These are phyloP conservation scores for Yamadazyma blattariae DNA, from an alignment of 1,139 yeast genomes.

Conservation along the genomic window DNA sequence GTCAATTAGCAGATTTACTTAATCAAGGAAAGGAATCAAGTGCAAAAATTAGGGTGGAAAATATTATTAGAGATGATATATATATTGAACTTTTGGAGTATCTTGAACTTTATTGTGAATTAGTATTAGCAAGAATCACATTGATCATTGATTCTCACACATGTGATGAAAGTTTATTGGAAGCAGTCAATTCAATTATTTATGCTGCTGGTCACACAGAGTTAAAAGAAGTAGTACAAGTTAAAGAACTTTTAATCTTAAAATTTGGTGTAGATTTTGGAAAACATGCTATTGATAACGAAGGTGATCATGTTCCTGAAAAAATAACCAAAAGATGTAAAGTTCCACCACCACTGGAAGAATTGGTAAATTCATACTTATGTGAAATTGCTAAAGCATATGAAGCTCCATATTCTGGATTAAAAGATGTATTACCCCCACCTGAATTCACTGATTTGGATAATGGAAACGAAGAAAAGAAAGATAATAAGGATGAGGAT, in stretches of 20 bases:
- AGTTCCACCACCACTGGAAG: constrained; percentile 64
- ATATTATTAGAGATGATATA: constrained; percentile 81
- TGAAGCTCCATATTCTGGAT: constrained; percentile 67
- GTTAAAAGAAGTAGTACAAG: constrained; percentile 62
- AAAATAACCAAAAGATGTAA: constrained; percentile 63
- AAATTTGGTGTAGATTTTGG: constrained; percentile 67
- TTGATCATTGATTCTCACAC: constrained; percentile 45
- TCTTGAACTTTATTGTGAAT: constrained; percentile 80
- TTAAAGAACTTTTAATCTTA: constrained; percentile 59
- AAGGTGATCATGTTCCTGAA: constrained; percentile 54
- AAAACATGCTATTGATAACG: constrained; percentile 58
- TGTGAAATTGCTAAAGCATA: constrained; percentile 82
- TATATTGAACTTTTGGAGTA: constrained; percentile 78
- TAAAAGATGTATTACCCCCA: constrained; percentile 30
- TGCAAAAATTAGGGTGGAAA: constrained; percentile 83
- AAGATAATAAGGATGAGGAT: constrained; percentile 11
- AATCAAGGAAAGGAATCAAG: constrained; percentile 74
- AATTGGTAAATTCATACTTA: constrained; percentile 66
- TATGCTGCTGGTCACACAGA: constrained; percentile 74
- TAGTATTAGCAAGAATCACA: constrained; percentile 71
- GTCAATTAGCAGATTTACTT: constrained; percentile 72
- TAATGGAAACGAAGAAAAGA: constrained; percentile 13
- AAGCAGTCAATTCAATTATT: constrained; percentile 70
- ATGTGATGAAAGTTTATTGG: constrained; percentile 66
- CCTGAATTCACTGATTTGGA: constrained; percentile 5